Percentiles rank a stretch among this genome's conserved stretches.
Evolutionary conservation across 495 filamentous ascomycete species (phyloP).

Genomic region (Penicillium soppii): DNA sequence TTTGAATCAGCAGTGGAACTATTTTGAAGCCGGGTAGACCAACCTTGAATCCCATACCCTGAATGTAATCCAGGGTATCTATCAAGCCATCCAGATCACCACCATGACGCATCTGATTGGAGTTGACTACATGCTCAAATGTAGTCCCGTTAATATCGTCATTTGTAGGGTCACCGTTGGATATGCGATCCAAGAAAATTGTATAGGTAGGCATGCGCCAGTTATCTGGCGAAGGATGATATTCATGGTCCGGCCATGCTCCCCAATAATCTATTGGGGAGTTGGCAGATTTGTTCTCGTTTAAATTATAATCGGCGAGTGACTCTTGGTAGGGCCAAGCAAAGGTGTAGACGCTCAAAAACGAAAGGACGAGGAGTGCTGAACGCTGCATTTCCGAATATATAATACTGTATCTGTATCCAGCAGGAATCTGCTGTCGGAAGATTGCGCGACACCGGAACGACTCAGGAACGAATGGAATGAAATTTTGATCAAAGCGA

Average conservation of each 20-base stretch:
- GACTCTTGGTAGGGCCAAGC: conserved; percentile 18
- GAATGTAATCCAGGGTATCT: conserved; percentile 37
- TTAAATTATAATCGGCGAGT: conserved; percentile 35
- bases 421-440: conserved; percentile 3
- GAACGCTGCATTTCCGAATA: conserved; percentile 13
- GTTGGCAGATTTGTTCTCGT: conserved; percentile 35
- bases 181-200: conserved; percentile 38
- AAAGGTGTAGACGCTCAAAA: conserved; percentile 13
- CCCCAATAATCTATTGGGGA: conserved; percentile 39
- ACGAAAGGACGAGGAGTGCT: conserved; percentile 12
- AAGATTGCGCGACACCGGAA: conserved; percentile 1
- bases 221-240: conserved; percentile 40
- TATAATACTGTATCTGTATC: conserved; percentile 2
- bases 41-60: conserved; percentile 40
- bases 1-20: neutral
- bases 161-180: conserved; percentile 34
- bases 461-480: conserved; percentile 7
- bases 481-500: conserved; percentile 2
- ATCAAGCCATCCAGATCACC: conserved; percentile 36
- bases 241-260: conserved; percentile 36
- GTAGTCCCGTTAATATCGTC: conserved; percentile 16
- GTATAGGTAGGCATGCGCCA: conserved; percentile 46
- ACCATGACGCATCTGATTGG: conserved; percentile 40
- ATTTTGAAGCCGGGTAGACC: neutral
- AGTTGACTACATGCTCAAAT: conserved; percentile 33